These are phyloP conservation scores for Cystobasidium ongulense DNA, from an alignment of 768 basidiomycete species.

Conservation along the genomic window DNA sequence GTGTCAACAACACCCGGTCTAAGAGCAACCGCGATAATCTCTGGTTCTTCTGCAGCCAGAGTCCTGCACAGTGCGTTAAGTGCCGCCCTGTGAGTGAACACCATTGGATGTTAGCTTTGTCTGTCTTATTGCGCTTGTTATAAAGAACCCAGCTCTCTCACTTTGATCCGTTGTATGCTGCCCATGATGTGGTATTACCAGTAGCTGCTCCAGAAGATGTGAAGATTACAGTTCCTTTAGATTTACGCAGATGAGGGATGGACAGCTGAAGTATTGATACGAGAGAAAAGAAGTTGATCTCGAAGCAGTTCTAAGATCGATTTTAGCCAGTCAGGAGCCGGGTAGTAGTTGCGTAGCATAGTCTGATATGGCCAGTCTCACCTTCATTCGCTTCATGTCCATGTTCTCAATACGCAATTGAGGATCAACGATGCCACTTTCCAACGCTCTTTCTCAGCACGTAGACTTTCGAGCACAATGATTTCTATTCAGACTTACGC, in stretches of 20 bases:
- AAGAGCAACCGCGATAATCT: conserved; percentile 28
- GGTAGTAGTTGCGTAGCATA: too few relatives aligned
- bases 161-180: conserved; percentile 27
- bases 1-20: conserved; percentile 31
- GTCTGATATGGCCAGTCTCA: neutral
- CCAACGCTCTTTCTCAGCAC: neutral
- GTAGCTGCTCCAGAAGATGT: conserved; percentile 33
- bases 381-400: conserved; percentile 18
- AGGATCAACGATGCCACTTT: conserved; percentile 10
- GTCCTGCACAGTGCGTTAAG: conserved; percentile 29
- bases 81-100: conserved; percentile 22
- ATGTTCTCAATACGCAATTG: conserved; percentile 24
- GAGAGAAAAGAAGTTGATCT: conserved; percentile 36
- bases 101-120: neutral
- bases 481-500: neutral
- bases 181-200: conserved; percentile 20
- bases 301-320: conserved; percentile 34
- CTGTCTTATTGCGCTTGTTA: neutral
- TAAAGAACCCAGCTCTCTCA: too few relatives aligned
- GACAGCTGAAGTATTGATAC: conserved; percentile 26
- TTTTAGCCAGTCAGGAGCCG: too few relatives aligned
- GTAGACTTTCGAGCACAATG: neutral
- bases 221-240: conserved; percentile 27
- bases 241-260: conserved; percentile 29
- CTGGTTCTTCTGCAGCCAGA: conserved; percentile 31